Percentiles rank a stretch among this genome's conserved stretches.
phyloP scores from a whole-genome alignment of 331 rosid genomes.

The Prunus yedoensis region DNA sequence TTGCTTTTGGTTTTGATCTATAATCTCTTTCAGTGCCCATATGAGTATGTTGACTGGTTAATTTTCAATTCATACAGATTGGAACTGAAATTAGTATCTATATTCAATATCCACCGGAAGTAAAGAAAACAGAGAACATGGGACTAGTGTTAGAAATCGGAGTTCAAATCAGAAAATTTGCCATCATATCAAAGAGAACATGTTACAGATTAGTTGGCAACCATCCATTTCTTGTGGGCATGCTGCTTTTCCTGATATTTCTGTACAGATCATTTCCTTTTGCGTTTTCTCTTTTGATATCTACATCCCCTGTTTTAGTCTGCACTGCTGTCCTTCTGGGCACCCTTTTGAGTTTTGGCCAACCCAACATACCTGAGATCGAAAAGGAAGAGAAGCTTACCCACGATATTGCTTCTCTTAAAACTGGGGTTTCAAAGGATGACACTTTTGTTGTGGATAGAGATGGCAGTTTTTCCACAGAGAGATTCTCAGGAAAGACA shows the following conservation, averaged over 20 bases:
- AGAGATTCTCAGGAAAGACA: conserved; percentile 39
- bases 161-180: conserved; percentile 48
- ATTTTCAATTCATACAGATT: not conserved
- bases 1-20: not conserved
- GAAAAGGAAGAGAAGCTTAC: conserved; percentile 53
- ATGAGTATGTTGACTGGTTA: not conserved
- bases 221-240: conserved; percentile 72
- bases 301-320: conserved; percentile 86
- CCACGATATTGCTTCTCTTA: conserved; percentile 52
- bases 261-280: conserved; percentile 70
- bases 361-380: conserved; percentile 69
- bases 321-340: conserved; percentile 96
- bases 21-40: not conserved
- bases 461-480: conserved; percentile 55
- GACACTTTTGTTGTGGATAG: conserved; percentile 45
- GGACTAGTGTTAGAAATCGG: conserved; percentile 55
- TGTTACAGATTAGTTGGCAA: conserved; percentile 61
- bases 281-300: conserved; percentile 64
- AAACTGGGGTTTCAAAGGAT: conserved; percentile 47
- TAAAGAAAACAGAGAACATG: conserved; percentile 35
- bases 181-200: conserved; percentile 36
- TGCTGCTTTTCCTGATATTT: conserved; percentile 59
- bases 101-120: conserved; percentile 11
- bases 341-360: conserved; percentile 90
- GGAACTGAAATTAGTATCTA: not conserved